Evolutionary conservation across 352 stramenopile species (phyloP).

Genomic region (Thraustochytrium striatum): DNA sequence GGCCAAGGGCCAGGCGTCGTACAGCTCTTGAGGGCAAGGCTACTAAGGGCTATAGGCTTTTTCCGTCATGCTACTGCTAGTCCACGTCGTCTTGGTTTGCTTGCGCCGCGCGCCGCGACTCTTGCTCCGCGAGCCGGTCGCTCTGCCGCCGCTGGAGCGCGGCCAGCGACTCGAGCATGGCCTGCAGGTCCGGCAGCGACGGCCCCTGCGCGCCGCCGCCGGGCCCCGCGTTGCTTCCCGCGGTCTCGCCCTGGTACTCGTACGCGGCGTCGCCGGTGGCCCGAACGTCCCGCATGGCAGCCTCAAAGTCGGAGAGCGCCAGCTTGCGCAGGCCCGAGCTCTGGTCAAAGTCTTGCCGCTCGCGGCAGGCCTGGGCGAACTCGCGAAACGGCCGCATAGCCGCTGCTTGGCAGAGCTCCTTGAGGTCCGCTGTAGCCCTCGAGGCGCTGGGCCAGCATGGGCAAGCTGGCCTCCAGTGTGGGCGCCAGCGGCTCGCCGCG

Average conservation of each 20-base stretch:
- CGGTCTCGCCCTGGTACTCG: slow-evolving; percentile 38
- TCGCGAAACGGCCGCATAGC: slow-evolving; percentile 92
- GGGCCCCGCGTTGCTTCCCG: neutral
- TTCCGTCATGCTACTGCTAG: neutral
- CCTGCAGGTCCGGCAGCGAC: too few relatives aligned
- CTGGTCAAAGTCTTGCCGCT: neutral
- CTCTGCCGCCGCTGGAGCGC: neutral
- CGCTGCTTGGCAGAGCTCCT: slow-evolving; percentile 92
- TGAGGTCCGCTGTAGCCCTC: slow-evolving; percentile 95
- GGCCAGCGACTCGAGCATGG: neutral
- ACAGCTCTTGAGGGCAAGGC: neutral
- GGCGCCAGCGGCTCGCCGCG: slow-evolving; percentile 17
- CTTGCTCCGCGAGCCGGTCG: too few relatives aligned
- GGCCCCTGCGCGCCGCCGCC: neutral
- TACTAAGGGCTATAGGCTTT: neutral
- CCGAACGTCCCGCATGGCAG: slow-evolving; percentile 22
- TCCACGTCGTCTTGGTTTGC: neutral
- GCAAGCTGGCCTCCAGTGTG: neutral
- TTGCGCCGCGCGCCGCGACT: neutral
- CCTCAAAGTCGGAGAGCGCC: slow-evolving; percentile 4
- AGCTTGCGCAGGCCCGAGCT: slow-evolving; percentile 15
- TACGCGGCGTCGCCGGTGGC: slow-evolving; percentile 37
- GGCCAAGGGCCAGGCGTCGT: slow-evolving; percentile 1
- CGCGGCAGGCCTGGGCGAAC: slow-evolving; percentile 14
- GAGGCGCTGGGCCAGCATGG: slow-evolving; percentile 18